Evolutionary conservation across 805 yeast genomes (phyloP).

Genomic region (Saccharomycopsis javanensis): DNA sequence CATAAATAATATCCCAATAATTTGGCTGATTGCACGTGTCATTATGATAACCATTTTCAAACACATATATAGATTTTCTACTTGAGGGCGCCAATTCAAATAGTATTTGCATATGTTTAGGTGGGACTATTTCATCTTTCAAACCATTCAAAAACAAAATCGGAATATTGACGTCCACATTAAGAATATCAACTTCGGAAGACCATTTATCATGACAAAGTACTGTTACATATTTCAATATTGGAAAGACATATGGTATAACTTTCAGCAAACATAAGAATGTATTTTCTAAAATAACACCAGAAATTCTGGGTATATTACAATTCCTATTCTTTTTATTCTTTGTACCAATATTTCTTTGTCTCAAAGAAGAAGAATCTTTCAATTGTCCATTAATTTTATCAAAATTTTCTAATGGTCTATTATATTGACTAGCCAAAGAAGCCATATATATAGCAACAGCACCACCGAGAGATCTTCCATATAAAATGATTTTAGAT

Average conservation of each 20-base stretch:
- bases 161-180: conserved; percentile 47
- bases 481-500: conserved; percentile 60
- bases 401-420: neutral
- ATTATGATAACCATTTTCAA: conserved; percentile 63
- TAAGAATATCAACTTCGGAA: conserved; percentile 49
- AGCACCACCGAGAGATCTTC: conserved; percentile 92
- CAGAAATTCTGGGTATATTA: conserved; percentile 28
- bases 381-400: neutral
- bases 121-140: conserved; percentile 87
- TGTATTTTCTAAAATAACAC: conserved; percentile 76
- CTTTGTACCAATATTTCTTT: neutral
- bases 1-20: conserved; percentile 65
- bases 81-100: conserved; percentile 42
- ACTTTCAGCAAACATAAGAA: conserved; percentile 66
- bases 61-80: conserved; percentile 44
- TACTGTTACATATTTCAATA: conserved; percentile 41
- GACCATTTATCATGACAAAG: conserved; percentile 81
- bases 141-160: conserved; percentile 63
- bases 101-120: conserved; percentile 61
- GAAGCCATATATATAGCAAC: conserved; percentile 78
- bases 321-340: neutral
- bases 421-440: conserved; percentile 30
- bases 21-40: conserved; percentile 68
- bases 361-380: neutral
- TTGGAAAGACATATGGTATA: conserved; percentile 66